Base-by-base conservation (phyloP, 176 grass and related monocot species). In the Phoenix dactylifera region DNA sequence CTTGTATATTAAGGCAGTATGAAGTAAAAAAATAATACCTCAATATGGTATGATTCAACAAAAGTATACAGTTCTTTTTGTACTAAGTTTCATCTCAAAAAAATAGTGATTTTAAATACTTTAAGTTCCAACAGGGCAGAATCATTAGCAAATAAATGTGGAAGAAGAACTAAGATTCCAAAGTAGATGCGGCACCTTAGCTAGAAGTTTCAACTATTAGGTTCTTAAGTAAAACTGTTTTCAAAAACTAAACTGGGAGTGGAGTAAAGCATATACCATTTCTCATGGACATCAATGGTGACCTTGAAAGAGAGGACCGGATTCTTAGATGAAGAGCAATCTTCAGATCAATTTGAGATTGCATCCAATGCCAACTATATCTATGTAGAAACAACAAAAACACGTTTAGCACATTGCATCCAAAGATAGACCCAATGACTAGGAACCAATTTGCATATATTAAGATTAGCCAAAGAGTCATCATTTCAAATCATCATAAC, bases 241-340 rank as follows among this genome's bases (percentile, higher is more conserved):
- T 29, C n/a, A 22, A 2, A 71, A 50, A 28, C 18, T 53, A 35
- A 15, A 70, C n/a, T 9, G 3, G 20, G 16, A 16, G 25, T 60
- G 29, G 44, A 59, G 18, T 15, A 59, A 71, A 25, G 29, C n/a
- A 25, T 30, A 54, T 72, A 72, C 50, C 70, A 63, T 62, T 49
- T 17, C 26, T 55, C 16, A 7, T 17, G 19, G 70, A 48, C 51
- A 54, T 63, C 18, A 52, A 58, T 71, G 22, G 49, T 50, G 32
- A 58, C 26, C 35, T 49, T 51, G 56, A 60, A 60, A 48, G 55
- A 60, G 32, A 26, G n/a, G 17, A 62, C 12, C 17, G 24, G 50
- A 71, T 59, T 51, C 56, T 44, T 20, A 7, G 39, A 6, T 44
- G 51, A 32, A 72, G 22, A 44, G 51, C 23, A 28, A 19, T 26